Evolutionary conservation across 345 rosid genomes (phyloP).

Genomic region (Eucalyptus curtisii): DNA sequence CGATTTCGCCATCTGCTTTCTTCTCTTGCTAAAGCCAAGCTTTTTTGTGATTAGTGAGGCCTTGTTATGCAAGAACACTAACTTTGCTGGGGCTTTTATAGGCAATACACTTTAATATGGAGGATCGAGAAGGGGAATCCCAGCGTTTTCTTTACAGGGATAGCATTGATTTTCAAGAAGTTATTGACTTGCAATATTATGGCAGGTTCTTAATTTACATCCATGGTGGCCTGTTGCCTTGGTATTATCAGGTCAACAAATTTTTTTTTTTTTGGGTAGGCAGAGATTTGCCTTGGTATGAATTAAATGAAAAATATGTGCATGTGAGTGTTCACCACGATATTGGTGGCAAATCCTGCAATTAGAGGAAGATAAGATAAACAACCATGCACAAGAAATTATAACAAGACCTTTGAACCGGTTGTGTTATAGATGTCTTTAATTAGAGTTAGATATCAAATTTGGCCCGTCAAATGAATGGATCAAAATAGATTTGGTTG

Average conservation of each 20-base stretch:
- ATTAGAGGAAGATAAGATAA: not conserved
- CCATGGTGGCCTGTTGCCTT: not conserved
- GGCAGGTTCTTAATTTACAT: not conserved
- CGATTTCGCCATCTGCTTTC: not conserved
- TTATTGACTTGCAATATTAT: not conserved
- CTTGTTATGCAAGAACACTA: not conserved
- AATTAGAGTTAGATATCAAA: not conserved
- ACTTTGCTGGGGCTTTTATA: not conserved
- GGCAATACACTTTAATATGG: not conserved
- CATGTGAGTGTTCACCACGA: not conserved
- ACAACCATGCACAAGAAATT: not conserved
- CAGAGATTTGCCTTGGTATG: not conserved
- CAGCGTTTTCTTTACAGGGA: not conserved
- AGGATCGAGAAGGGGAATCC: not conserved
- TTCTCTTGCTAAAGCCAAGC: not conserved
- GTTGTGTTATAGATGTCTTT: not conserved
- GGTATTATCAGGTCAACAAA: not conserved
- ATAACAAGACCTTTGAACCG: not conserved
- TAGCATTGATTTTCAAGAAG: not conserved
- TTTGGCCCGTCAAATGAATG: not conserved
- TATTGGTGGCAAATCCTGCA: not conserved
- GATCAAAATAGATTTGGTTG: not conserved
- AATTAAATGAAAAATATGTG: not conserved
- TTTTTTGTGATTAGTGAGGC: not conserved
- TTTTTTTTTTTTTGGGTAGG: not conserved